Evolutionary conservation across 148 eudicot species (phyloP).

Genomic region (Persicaria tinctoria): DNA sequence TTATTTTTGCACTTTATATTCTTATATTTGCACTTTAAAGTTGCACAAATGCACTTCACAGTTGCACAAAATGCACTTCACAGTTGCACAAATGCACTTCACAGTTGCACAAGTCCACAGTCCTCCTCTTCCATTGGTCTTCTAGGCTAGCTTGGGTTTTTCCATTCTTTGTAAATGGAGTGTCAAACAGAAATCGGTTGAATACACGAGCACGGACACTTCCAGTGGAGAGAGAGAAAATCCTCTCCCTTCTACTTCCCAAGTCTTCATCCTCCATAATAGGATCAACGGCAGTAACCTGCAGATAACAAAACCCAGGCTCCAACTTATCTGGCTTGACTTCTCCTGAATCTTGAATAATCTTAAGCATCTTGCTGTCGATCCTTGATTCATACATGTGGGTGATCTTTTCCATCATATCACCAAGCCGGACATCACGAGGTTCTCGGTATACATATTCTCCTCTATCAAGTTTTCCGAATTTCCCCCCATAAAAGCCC

Average conservation of each 20-base stretch:
- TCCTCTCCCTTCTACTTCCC: constrained; percentile 97
- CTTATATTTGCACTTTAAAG: no score
- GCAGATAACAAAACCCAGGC: constrained; percentile 86
- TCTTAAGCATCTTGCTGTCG: constrained; percentile 73
- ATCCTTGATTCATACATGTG: constrained; percentile 91
- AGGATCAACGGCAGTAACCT: constrained; percentile 98
- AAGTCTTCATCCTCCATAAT: constrained; percentile 99
- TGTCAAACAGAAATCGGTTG: constrained; percentile 92
- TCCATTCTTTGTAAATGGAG: constrained; percentile 97
- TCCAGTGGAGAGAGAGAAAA: constrained; percentile 91
- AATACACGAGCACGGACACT: constrained; percentile 97
- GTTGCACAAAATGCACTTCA: no score
- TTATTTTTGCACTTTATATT: no score
- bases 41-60: no score
- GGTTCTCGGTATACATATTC: constrained; percentile 96
- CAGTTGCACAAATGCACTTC: no score
- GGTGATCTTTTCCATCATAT: constrained; percentile 98
- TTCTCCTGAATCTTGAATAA: constrained; percentile 98
- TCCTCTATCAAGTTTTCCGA: constrained; percentile 76
- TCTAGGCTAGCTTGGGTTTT: constrained; percentile 98
- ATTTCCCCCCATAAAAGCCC: constrained; percentile 94
- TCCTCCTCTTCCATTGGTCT: constrained; percentile 98
- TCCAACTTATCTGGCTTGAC: constrained; percentile 91
- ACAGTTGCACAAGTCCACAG: no score
- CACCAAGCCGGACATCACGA: constrained; percentile 96